Evolutionary conservation across 1,139 yeast species (phyloP), one percentile per base, ranked within the genome.

Genomic region (Sugiyamaella grinbergsii): DNA sequence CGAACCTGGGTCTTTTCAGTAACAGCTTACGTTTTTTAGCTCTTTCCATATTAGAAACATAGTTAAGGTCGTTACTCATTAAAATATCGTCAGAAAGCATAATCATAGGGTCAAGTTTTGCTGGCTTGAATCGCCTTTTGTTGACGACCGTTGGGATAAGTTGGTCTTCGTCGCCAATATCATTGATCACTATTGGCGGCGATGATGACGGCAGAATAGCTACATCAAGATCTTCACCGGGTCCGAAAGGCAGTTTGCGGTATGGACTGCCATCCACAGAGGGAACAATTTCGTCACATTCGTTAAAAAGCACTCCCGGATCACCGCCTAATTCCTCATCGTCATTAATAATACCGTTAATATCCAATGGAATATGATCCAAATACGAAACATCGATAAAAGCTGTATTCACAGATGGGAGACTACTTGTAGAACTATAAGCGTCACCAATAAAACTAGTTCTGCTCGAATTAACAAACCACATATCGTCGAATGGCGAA

Each of bases 271-370:
- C 22, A 8, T n/a, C 29, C 38, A 4, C 19, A 26, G 23, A 18
- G 22, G 38, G 19, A 4, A 34, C 41, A 23, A 46, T 23, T 31
- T 50, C 53, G 5, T 50, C 53, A 5, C 26, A 22, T 7, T 28
- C 47, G n/a, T 48, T 50, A 15, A 50, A 44, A 10, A 19, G 22
- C 10, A 45, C 33, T 13, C 40, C 53, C 3, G 42, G 43, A 22
- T 37, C 47, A 10, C 46, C 53, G 7, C 11, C 37, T 15, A 37
- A 34, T 3, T 19, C 28, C 7, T 11, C 48, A 8, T 45, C 43
- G 15, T 36, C 31, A n/a, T 28, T 49, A 29, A 36, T 42, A 36
- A 24, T 8, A 19, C 34, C 42, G 4, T n/a, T 11, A 13, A 22
- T 7, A 7, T 19, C 13, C 19, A 20, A 19, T 11, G 37, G 45